Evolutionary conservation across 2,329 filamentous ascomycete species (phyloP), one percentile per base, ranked within the genome.

Genomic region (Alternaria solani): DNA sequence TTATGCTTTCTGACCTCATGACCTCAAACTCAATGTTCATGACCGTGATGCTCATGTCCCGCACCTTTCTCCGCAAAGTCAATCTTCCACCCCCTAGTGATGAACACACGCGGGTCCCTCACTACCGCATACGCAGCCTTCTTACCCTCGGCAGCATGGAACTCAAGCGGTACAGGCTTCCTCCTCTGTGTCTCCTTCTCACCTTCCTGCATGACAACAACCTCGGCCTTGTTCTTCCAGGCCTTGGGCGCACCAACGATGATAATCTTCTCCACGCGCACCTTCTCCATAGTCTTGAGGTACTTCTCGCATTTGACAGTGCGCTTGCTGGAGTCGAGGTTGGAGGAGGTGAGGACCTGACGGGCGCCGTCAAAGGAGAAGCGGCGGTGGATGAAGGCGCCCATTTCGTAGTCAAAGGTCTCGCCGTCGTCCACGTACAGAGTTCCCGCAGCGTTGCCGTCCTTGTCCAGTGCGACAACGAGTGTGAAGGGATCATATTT

Each of bases 341-440:
- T 87, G 7, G 90, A 83, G 64, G 96, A 88, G n/a, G 85, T 85
- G n/a, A 98, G 82, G 1, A 83, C 83, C 16, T 85, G 84, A 51
- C 82, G 81, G 5, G 78, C 73, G 61, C 80, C 81, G 28, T 83
- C 81, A 62, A 94, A 91, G 25, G 81, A 82, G 80, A 99, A 97
- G 61, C 83, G 85, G 60, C 93, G 91, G 81, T 97, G 90, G 69
- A 98, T 94, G 79, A 91, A 97, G 63, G 93, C 93, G 11, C 94
- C 94, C 64, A 88, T 83, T 77, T 96, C 84, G 75, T 92, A 93
- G 56, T 97, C 93, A 68, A 94, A 99, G 1, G 91, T 91, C 79
- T 98, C 94, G 48, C 95, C 95, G 67, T 99, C 95, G 74, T 99
- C 95, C 30, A 93, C 84, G 74, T 99, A 99, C 7, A 99, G 82